Evolutionary conservation across 257 asterid genomes (phyloP).

Genomic region (Handroanthus guayacan): DNA sequence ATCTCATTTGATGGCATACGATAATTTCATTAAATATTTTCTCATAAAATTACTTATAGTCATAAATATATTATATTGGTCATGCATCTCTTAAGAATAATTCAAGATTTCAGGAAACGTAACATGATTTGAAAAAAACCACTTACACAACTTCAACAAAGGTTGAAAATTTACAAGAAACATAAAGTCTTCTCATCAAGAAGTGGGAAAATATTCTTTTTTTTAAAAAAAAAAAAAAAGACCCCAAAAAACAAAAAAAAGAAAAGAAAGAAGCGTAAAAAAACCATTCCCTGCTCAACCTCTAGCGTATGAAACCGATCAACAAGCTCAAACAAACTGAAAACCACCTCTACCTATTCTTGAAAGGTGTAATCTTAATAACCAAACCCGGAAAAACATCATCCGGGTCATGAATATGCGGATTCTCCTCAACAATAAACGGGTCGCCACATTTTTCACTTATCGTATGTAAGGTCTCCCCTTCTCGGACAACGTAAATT

Average conservation of each 20-base stretch:
- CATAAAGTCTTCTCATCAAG: not conserved
- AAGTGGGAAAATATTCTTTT: not conserved
- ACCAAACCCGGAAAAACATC: slow-evolving; percentile 88
- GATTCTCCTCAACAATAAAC: slow-evolving; percentile 83
- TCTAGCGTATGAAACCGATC: not conserved
- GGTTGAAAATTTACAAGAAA: too few relatives aligned
- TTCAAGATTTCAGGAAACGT: too few relatives aligned
- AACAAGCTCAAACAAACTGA: not conserved
- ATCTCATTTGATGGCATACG: too few relatives aligned
- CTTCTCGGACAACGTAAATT: slow-evolving; percentile 77
- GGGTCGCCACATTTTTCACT: slow-evolving; percentile 89
- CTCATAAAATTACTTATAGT: too few relatives aligned
- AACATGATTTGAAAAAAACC: too few relatives aligned
- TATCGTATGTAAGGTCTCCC: slow-evolving; percentile 78
- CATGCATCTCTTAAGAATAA: too few relatives aligned
- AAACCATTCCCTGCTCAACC: not conserved
- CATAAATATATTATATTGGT: too few relatives aligned
- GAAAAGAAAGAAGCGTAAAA: not conserved
- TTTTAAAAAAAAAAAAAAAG: too few relatives aligned
- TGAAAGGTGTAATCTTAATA: slow-evolving; percentile 73
- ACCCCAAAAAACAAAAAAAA: too few relatives aligned
- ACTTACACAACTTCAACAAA: too few relatives aligned
- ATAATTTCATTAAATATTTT: too few relatives aligned
- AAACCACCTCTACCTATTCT: slow-evolving; percentile 23
- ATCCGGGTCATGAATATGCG: slow-evolving; percentile 89